Percentiles rank a stretch among this genome's conserved stretches.
Conservation (phyloP, 176 grass and related monocot species). For the Avena insularis region DNA sequence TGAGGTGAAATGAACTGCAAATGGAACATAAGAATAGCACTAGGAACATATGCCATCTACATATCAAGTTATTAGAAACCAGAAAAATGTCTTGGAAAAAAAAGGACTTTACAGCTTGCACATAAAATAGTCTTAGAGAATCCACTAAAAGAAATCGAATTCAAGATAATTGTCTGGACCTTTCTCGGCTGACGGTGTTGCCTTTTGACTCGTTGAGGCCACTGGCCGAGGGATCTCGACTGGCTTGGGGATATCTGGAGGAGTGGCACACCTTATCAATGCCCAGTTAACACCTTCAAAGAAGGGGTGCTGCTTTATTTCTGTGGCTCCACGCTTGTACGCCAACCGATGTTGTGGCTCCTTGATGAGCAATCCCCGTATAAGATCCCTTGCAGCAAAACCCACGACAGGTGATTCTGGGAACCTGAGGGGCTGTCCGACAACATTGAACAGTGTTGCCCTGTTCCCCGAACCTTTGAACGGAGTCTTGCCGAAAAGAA, state of each 20-base stretch:
- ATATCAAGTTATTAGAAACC: conserved; percentile 51
- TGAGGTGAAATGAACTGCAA: conserved; percentile 30
- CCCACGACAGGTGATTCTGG: conserved; percentile 70
- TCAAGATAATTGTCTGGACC: conserved; percentile 75
- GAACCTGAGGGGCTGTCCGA: conserved; percentile 72
- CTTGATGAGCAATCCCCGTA: conserved; percentile 84
- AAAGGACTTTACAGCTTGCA: conserved; percentile 53
- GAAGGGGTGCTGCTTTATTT: conserved; percentile 87
- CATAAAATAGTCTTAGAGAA: conserved; percentile 9
- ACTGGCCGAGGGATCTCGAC: conserved; percentile 56
- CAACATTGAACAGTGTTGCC: conserved; percentile 83
- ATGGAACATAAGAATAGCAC: conserved; percentile 26
- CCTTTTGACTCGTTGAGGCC: conserved; percentile 61
- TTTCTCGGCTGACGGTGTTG: conserved; percentile 43
- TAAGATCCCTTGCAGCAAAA: conserved; percentile 73
- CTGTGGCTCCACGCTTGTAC: conserved; percentile 77
- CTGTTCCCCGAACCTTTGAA: conserved; percentile 84
- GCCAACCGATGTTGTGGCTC: conserved; percentile 78
- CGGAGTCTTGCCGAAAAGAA: conserved; percentile 78
- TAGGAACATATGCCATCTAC: conserved; percentile 47
- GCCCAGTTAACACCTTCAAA: conserved; percentile 89
- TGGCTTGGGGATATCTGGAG: conserved; percentile 74
- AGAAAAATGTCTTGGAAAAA: conserved; percentile 28
- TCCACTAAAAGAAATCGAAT: conserved; percentile 81
- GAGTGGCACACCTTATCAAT: conserved; percentile 74